Evolutionary conservation across 1,284 basidiomycete genomes (phyloP).

Genomic region (Marasmius tenuissimus): DNA sequence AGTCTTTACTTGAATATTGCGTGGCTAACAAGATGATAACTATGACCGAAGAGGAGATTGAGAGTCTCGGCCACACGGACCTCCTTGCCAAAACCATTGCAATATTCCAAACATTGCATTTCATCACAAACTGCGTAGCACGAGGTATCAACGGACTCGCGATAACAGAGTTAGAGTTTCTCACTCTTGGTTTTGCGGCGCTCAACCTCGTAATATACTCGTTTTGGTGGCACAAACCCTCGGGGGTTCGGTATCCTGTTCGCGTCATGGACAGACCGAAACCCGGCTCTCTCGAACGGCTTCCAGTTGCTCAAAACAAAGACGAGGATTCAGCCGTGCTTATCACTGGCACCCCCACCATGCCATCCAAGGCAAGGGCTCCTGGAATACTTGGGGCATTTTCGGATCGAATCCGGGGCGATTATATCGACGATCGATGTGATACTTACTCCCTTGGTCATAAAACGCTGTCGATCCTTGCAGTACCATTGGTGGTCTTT

Average conservation of each 20-base stretch:
- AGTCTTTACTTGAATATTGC: not conserved
- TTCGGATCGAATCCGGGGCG: too few relatives aligned
- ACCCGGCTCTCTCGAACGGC: too few relatives aligned
- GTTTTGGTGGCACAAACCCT: constrained; percentile 37
- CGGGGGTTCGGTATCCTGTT: constrained; percentile 15
- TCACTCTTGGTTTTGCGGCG: constrained; percentile 27
- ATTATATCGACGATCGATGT: too few relatives aligned
- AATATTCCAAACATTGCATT: constrained; percentile 31
- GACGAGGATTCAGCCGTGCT: too few relatives aligned
- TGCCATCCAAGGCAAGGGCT: too few relatives aligned
- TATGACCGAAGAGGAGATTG: constrained; percentile 24
- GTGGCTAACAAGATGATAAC: not conserved
- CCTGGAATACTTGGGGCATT: too few relatives aligned
- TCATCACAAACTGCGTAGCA: constrained; percentile 27
- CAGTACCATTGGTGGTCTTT: too few relatives aligned
- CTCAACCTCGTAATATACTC: constrained; percentile 25
- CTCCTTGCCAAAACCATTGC: constrained; percentile 26
- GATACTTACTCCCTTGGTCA: too few relatives aligned
- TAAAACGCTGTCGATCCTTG: too few relatives aligned
- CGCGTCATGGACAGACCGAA: not conserved
- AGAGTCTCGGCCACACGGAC: constrained; percentile 29
- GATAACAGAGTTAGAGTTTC: constrained; percentile 30
- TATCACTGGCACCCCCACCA: too few relatives aligned
- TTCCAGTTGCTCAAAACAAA: too few relatives aligned
- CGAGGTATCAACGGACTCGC: constrained; percentile 21